A percentile compares a stretch with the other conserved stretches of the same genome.
Conservation (phyloP, 2,329 filamentous ascomycete species). For the Furcasterigmium sp. region DNA sequence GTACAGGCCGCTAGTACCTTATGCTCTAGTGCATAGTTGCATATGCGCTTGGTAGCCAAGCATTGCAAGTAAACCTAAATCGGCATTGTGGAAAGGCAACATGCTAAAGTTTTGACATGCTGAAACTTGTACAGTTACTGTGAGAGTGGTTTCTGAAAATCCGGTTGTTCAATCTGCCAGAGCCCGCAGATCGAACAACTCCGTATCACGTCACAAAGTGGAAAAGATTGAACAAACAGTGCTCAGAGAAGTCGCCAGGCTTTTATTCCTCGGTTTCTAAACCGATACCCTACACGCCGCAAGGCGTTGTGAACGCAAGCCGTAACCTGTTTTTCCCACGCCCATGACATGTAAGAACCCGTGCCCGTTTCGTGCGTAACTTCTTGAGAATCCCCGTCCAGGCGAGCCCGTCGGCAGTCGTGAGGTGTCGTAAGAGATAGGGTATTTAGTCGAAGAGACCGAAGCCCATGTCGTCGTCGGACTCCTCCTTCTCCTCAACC, state of each 20-base stretch:
- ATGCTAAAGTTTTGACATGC: too few species aligned
- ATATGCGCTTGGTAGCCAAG: too few species aligned
- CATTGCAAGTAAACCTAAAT: too few species aligned
- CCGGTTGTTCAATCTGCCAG: too few species aligned
- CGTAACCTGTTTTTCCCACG: slow-evolving; percentile 20
- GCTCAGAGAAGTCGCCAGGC: slow-evolving; percentile 11
- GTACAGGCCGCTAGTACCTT: not conserved
- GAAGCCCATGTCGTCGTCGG: slow-evolving; percentile 41
- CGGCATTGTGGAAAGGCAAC: too few species aligned
- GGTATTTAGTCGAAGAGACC: slow-evolving; percentile 66
- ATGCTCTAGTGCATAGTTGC: too few species aligned
- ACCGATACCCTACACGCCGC: slow-evolving; percentile 7
- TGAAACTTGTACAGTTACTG: too few species aligned
- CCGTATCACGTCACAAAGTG: not conserved
- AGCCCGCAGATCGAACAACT: too few species aligned
- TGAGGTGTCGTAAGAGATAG: slow-evolving; percentile 7
- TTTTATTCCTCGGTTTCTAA: slow-evolving; percentile 12
- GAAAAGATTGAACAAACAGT: not conserved
- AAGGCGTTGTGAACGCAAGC: slow-evolving; percentile 11
- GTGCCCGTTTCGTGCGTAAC: slow-evolving; percentile 22
- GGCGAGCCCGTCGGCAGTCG: not conserved
- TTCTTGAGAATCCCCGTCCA: slow-evolving; percentile 20
- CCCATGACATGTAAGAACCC: slow-evolving; percentile 22
- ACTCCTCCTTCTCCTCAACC: slow-evolving; percentile 65
- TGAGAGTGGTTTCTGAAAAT: too few species aligned